Base-by-base conservation (phyloP, 2,329 filamentous ascomycete genomes). In the Cercospora sp. region DNA sequence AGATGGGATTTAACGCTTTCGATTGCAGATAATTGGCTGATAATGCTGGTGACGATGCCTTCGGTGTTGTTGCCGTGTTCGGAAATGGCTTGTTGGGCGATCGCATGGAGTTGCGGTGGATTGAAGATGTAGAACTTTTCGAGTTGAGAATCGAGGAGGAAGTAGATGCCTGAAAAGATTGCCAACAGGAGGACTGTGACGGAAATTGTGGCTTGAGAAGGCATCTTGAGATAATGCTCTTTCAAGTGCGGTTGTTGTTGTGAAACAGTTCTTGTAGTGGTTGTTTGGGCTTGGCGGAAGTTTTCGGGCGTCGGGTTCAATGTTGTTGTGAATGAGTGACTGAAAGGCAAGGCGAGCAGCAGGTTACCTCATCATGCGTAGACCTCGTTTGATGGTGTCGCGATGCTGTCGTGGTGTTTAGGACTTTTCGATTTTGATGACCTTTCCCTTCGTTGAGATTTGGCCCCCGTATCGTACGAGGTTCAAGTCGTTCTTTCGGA, bases 41-140 rank as follows among this genome's bases (percentile, higher is more conserved):
- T 87, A 72, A 96, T 93, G 81, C 86, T 89, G 71, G 84, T 77
- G 68, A 93, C 90, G 9, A 93, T 86, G 65, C 84, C 83, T 66
- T 84, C 80, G 13, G 92, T 96, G 82, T 94, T 86, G 78, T 94
- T 91, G 73, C 91, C 91, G 78, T 94, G 88, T 45, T 85, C 80
- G 9, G 81, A 83, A 70, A 96, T 86, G 33, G 87, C 90, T 70
- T 87, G 85, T 79, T 87, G 81, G 10, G 90, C 86, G 36, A 95
- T 81, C 69, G 89, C 85, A 77, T 92, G 87, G 68, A 96, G 85
- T 69, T 92, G 85, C 16, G 84, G 82, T 1, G 86, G 86, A 64
- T 89, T 82, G 80, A 96, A 94, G 79, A 95, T 87, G 85, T 93
- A 95, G 83, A 94, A 84, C 63, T 77, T 79, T 58, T 73, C 69